phyloP scores from a whole-genome alignment of 352 stramenopile genomes.

The Peronospora tabacina region DNA sequence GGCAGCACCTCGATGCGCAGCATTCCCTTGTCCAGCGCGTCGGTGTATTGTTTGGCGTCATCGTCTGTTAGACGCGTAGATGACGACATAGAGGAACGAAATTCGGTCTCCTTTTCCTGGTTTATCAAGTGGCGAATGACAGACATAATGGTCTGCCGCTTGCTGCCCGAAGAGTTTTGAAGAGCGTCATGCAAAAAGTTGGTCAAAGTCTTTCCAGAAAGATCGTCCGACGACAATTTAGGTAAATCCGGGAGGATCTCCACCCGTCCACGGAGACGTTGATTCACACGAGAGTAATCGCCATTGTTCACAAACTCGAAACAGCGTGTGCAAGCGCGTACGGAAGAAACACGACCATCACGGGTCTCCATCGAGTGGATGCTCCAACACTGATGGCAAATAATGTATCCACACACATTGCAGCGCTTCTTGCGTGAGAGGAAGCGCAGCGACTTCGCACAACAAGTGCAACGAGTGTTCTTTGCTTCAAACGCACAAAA shows the following conservation, averaged over 20 bases:
- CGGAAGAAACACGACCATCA: slow-evolving; percentile 27
- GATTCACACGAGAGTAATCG: slow-evolving; percentile 41
- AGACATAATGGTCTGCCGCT: slow-evolving; percentile 40
- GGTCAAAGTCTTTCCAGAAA: slow-evolving; percentile 22
- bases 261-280: slow-evolving; percentile 20
- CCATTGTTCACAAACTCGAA: slow-evolving; percentile 45
- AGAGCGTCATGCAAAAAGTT: slow-evolving; percentile 28
- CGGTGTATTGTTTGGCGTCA: slow-evolving; percentile 26
- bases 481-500: slow-evolving; percentile 33
- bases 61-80: slow-evolving; percentile 22
- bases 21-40: slow-evolving; percentile 29
- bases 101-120: slow-evolving; percentile 28
- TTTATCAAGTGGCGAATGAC: slow-evolving; percentile 55
- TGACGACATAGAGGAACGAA: slow-evolving; percentile 9
- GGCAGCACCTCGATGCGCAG: slow-evolving; percentile 22
- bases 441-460: slow-evolving; percentile 38
- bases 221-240: slow-evolving; percentile 8
- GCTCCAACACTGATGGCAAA: slow-evolving; percentile 37
- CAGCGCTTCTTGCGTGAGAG: slow-evolving; percentile 33
- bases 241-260: slow-evolving; percentile 19
- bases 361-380: slow-evolving; percentile 30
- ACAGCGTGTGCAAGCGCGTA: slow-evolving; percentile 43
- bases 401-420: slow-evolving; percentile 33
- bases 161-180: slow-evolving; percentile 24
- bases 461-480: slow-evolving; percentile 54